Evolutionary conservation across 1,284 basidiomycete species (phyloP).

Genomic region (Leccinum solheimii): DNA sequence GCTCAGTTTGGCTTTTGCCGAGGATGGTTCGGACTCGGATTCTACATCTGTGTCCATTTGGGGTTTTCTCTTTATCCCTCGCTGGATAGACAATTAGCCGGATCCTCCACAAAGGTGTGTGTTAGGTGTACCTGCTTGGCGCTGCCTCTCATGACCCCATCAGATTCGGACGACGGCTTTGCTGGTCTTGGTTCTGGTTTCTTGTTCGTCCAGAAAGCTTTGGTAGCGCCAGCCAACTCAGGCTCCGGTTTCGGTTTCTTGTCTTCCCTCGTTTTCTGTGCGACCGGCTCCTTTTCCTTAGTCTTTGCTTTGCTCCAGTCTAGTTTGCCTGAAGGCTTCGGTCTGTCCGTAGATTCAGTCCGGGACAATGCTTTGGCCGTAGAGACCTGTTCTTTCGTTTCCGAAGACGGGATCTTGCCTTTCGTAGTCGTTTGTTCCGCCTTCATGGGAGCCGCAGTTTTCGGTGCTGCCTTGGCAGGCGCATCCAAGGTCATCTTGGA

Average conservation of each 20-base stretch:
- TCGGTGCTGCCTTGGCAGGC: conserved; percentile 13
- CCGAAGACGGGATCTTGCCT: conserved; percentile 11
- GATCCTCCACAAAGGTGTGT: conserved; percentile 8
- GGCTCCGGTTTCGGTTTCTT: conserved; percentile 26
- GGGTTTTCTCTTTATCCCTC: conserved; percentile 60
- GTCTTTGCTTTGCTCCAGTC: conserved; percentile 65
- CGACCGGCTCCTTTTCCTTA: conserved; percentile 29
- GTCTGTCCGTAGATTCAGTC: conserved; percentile 32
- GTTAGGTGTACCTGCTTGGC: conserved; percentile 11
- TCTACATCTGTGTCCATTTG: conserved; percentile 46
- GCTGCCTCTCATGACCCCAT: background rate
- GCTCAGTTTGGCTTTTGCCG: conserved; percentile 16
- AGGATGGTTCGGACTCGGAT: conserved; percentile 33
- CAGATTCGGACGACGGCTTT: background rate
- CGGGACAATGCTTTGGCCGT: conserved; percentile 12
- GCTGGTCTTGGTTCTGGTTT: background rate
- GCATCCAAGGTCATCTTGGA: conserved; percentile 32
- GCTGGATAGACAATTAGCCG: conserved; percentile 36
- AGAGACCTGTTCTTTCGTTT: conserved; percentile 16
- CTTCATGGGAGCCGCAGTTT: conserved; percentile 4
- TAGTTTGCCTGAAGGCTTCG: conserved; percentile 55
- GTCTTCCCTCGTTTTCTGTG: conserved; percentile 27
- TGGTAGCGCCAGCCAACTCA: background rate
- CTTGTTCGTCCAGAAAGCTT: background rate
- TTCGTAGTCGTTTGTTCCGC: conserved; percentile 24